Evolutionary conservation across 2,329 filamentous ascomycete species (phyloP).

Genomic region (Neofusicoccum kwambonambiense): DNA sequence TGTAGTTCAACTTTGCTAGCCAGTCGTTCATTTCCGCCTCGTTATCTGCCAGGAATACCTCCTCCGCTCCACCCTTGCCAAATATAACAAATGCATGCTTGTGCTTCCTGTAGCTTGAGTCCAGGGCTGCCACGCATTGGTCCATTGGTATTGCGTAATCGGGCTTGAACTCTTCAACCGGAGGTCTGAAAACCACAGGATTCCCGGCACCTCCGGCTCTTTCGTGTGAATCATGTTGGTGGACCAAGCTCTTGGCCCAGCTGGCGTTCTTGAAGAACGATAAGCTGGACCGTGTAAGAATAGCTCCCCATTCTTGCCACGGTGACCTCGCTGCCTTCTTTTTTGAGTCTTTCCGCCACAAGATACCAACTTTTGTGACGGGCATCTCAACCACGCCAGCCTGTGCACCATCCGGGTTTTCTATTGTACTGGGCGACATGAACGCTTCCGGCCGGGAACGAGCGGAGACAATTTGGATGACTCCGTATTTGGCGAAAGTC

Average conservation of each 20-base stretch:
- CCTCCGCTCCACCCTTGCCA: slow-evolving; percentile 75
- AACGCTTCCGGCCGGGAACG: slow-evolving; percentile 93
- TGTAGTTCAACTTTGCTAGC: slow-evolving; percentile 94
- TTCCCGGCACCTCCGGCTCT: slow-evolving; percentile 73
- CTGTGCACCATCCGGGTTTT: slow-evolving; percentile 81
- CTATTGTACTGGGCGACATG: slow-evolving; percentile 80
- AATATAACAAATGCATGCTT: slow-evolving; percentile 94
- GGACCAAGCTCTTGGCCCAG: slow-evolving; percentile 89
- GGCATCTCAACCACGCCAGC: slow-evolving; percentile 96
- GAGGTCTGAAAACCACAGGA: slow-evolving; percentile 86
- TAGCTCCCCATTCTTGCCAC: slow-evolving; percentile 98
- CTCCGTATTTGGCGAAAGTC: slow-evolving; percentile 86
- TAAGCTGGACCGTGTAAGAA: slow-evolving; percentile 92
- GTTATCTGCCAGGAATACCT: slow-evolving; percentile 85
- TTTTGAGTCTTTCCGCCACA: slow-evolving; percentile 93
- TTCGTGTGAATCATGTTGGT: slow-evolving; percentile 80
- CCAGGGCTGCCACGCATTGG: slow-evolving; percentile 82
- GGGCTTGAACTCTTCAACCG: slow-evolving; percentile 87
- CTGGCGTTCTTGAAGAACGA: slow-evolving; percentile 93
- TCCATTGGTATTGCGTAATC: slow-evolving; percentile 92
- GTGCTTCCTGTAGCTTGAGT: slow-evolving; percentile 87
- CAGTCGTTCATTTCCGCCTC: slow-evolving; percentile 95
- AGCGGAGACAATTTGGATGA: slow-evolving; percentile 92
- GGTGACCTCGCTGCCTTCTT: slow-evolving; percentile 92
- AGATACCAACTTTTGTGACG: slow-evolving; percentile 87